Evolutionary conservation across 179 eudicot genomes (phyloP).

Genomic region (Dionaea muscipula): DNA sequence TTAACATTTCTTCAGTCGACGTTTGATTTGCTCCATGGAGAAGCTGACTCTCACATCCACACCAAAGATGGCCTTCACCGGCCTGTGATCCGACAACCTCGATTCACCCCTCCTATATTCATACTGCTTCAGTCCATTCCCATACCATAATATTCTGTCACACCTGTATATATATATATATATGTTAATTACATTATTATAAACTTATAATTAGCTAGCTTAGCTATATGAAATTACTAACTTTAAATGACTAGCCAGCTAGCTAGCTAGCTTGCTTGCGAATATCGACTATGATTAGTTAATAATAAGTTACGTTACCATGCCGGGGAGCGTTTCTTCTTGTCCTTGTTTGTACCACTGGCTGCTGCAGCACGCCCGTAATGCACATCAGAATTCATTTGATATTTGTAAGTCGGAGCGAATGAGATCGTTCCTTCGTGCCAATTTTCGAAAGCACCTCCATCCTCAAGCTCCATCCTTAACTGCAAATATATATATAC

Average conservation of each 20-base stretch:
- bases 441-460: constrained; percentile 35
- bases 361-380: constrained; percentile 10
- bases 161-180: constrained; percentile 8
- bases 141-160: constrained; percentile 12
- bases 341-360: constrained; percentile 16
- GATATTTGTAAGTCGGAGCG: constrained; percentile 38
- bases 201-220: no score
- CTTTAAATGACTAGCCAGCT: no score
- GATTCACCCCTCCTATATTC: constrained; percentile 1
- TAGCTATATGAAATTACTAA: no score
- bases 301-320: no score
- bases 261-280: no score
- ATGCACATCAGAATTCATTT: constrained; percentile 24
- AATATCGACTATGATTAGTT: no score
- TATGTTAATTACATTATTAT: no score
- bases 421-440: constrained; percentile 31
- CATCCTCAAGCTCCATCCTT: constrained; percentile 21
- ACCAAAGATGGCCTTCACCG: constrained; percentile 5
- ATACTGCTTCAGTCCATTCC: constrained; percentile 6
- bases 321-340: constrained; percentile 39
- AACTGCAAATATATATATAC: no score
- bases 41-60: background rate
- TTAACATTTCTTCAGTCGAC: no score
- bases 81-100: constrained; percentile 11
- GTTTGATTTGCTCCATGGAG: no score